Percentiles rank a stretch among this genome's conserved stretches.
Conservation (phyloP, 257 asterid genomes). For the Solanum ahanhuiri region DNA sequence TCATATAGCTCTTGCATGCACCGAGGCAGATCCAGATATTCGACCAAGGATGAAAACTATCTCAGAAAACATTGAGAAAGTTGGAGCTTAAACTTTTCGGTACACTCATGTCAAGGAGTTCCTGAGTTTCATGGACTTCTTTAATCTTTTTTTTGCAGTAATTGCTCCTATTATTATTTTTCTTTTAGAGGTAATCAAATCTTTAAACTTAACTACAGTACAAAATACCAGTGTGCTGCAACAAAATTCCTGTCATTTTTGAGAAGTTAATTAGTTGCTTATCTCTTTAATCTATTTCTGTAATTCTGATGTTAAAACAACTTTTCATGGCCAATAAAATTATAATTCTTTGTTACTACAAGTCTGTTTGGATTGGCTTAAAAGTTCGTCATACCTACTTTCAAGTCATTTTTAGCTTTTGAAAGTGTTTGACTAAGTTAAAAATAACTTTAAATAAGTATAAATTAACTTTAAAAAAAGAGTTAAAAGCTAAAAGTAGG, state of each 20-base stretch:
- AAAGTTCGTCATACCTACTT: too few species aligned
- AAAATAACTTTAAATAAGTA: too few species aligned
- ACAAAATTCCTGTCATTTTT: not conserved
- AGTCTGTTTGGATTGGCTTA: not conserved
- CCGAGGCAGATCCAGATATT: constrained; percentile 77
- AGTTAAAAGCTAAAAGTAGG: not conserved
- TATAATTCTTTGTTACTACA: not conserved
- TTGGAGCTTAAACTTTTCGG: constrained; percentile 28
- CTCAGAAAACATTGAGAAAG: constrained; percentile 69
- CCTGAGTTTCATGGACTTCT: not conserved
- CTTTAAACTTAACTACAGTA: not conserved
- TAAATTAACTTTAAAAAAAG: not conserved
- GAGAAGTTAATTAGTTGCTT: not conserved
- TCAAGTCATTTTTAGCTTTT: not conserved
- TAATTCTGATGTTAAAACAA: not conserved
- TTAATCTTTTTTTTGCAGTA: not conserved
- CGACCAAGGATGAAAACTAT: constrained; percentile 91
- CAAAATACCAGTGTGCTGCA: not conserved
- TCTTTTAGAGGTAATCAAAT: not conserved
- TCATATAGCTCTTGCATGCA: constrained; percentile 74
- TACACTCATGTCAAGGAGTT: not conserved
- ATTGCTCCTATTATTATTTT: not conserved
- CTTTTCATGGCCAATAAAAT: not conserved
- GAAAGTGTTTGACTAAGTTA: not conserved
- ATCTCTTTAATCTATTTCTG: not conserved